Base-by-base conservation (phyloP, 805 yeast species). In the Ogataea nitratoaversa region DNA sequence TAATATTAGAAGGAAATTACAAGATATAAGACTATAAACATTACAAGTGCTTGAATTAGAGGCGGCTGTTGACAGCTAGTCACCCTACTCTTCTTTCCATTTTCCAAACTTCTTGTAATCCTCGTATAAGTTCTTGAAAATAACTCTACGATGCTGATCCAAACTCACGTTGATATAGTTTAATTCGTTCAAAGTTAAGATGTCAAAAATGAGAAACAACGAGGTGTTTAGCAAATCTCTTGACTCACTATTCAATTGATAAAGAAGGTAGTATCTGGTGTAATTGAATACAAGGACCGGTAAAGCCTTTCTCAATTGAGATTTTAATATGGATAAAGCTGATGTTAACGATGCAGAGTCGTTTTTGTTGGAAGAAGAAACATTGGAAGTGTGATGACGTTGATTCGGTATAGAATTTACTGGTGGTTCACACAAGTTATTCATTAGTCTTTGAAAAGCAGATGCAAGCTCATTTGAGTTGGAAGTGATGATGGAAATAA, bases 51-150 rank as follows among this genome's bases (percentile, higher is more conserved):
- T n/a, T n/a, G n/a, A n/a, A n/a, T n/a, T n/a, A n/a, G n/a, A n/a
- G n/a, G n/a, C n/a, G n/a, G n/a, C n/a, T n/a, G n/a, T n/a, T n/a
- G n/a, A n/a, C n/a, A n/a, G n/a, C n/a, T n/a, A n/a, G n/a, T n/a
- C n/a, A n/a, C n/a, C n/a, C n/a, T n/a, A 76, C 35, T 71, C 73
- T 45, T 78, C 87, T 42, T 66, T 76, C 96, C 96, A 90, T 60
- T 84, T 85, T 36, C 95, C 96, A 44, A 70, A 72, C 54, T 73
- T 79, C 57, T 76, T 78, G 65, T 87, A 91, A 46, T 83, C 86
- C 7, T 76, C 76, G 52, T 84, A 87, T 30, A 90, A 54, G 0
- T 76, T 67, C 53, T 73, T 79, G 68, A 80, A 83, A 50, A 81
- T 78, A 2, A 79, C 70, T 50, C 86, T 75, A 4, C 93, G 84